These are phyloP conservation scores for Dalbergia oliveri DNA, from an alignment of 306 rosid genomes.

Conservation along the genomic window DNA sequence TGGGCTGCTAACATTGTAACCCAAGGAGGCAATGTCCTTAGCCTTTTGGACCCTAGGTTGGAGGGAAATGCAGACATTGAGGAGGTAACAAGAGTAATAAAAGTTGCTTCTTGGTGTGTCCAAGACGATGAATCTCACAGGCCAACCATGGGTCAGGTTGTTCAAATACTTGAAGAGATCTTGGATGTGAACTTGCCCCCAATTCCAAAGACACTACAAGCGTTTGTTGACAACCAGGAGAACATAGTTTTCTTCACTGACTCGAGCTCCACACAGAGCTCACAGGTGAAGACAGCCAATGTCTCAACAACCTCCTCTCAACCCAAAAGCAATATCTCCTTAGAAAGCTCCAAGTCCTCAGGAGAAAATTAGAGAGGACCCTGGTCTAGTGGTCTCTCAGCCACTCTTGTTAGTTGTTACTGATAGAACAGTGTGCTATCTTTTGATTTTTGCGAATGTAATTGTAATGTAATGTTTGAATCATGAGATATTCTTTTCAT, in stretches of 20 bases:
- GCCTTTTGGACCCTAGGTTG: constrained; percentile 49
- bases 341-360: constrained; percentile 12
- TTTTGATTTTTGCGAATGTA: neutral
- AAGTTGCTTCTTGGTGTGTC: constrained; percentile 67
- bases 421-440: neutral
- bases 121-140: constrained; percentile 63
- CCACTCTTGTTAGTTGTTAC: constrained; percentile 7
- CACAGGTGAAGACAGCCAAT: constrained; percentile 48
- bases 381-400: neutral
- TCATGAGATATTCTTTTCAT: constrained; percentile 13
- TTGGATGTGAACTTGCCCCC: constrained; percentile 52
- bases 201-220: constrained; percentile 50
- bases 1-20: constrained; percentile 43
- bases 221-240: constrained; percentile 50
- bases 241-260: constrained; percentile 57
- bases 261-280: constrained; percentile 54
- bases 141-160: constrained; percentile 63
- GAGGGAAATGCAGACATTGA: constrained; percentile 51
- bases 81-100: constrained; percentile 48
- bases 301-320: constrained; percentile 45
- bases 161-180: constrained; percentile 64
- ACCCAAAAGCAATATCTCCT: constrained; percentile 41
- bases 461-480: constrained; percentile 28
- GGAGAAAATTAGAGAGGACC: constrained; percentile 36
- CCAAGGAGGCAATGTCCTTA: constrained; percentile 41